A percentile compares a stretch with the other conserved stretches of the same genome.
phyloP scores from a whole-genome alignment of 257 asterid species.

The Solanum clarkiae region DNA sequence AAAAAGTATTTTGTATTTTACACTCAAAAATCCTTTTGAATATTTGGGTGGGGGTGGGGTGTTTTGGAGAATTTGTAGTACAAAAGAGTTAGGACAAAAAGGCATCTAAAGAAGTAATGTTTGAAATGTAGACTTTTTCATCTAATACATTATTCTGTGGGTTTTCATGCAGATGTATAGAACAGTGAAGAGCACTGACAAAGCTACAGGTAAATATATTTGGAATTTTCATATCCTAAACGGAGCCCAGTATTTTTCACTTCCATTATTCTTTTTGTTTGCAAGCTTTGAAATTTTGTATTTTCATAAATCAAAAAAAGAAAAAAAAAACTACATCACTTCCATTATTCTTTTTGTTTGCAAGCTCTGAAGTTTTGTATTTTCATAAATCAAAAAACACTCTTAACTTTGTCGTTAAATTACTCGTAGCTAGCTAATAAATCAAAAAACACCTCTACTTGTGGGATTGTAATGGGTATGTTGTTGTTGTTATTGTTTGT shows the following conservation, averaged over 20 bases:
- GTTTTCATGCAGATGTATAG: constrained; percentile 81
- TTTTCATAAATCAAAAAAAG: neutral
- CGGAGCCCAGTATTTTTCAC: constrained; percentile 22
- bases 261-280: constrained; percentile 22
- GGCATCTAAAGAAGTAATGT: constrained; percentile 33
- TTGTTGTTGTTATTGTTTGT: neutral
- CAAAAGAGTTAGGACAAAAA: constrained; percentile 33
- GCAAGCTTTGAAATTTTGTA: neutral
- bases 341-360: constrained; percentile 23
- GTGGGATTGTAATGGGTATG: too few relatives aligned
- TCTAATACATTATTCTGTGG: constrained; percentile 11
- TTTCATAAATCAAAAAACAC: neutral
- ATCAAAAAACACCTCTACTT: too few relatives aligned
- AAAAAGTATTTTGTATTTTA: neutral
- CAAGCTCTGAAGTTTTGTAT: neutral
- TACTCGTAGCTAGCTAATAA: too few relatives aligned
- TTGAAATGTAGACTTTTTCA: constrained; percentile 14
- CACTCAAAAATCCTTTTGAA: neutral
- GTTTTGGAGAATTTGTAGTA: constrained; percentile 8
- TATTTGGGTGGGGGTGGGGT: neutral
- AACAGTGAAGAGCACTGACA: constrained; percentile 94
- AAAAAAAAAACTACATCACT: neutral
- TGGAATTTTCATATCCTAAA: constrained; percentile 5
- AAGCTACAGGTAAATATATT: constrained; percentile 41
- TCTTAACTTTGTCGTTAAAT: too few relatives aligned